Percentiles rank a stretch among this genome's conserved stretches.
phyloP scores from a whole-genome alignment of 352 stramenopile species.

The Aphanomyces invadans region DNA sequence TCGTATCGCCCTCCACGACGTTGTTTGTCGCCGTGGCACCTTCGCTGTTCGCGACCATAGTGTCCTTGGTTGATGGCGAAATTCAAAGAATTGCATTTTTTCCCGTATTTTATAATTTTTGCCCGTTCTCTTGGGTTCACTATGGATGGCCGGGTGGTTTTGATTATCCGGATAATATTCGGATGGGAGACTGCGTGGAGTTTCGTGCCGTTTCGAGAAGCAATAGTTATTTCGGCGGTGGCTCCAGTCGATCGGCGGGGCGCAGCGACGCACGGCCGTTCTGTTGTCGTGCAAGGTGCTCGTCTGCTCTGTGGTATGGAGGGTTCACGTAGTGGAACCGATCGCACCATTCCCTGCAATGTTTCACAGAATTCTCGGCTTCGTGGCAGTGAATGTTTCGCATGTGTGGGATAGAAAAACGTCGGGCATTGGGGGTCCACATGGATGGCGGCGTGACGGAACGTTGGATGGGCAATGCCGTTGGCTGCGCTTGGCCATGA shows the following conservation, averaged over 20 bases:
- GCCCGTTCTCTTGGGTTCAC: not conserved
- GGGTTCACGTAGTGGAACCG: no score
- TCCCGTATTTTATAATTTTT: not conserved
- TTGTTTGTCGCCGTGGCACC: not conserved
- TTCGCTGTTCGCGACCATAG: constrained; percentile 20
- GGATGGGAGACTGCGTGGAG: not conserved
- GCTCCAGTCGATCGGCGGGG: no score
- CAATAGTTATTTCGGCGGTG: not conserved
- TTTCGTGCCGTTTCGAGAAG: constrained; percentile 6
- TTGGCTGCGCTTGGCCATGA: not conserved
- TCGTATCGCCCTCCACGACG: not conserved
- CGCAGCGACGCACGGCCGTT: no score
- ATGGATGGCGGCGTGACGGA: no score
- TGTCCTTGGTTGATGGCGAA: not conserved
- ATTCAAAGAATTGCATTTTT: no score
- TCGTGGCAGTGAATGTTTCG: not conserved
- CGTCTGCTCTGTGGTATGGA: no score
- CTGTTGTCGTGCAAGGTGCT: not conserved
- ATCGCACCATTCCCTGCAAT: not conserved
- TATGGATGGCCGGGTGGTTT: not conserved
- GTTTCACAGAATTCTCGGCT: no score
- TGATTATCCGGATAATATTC: constrained; percentile 6
- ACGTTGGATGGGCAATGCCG: not conserved
- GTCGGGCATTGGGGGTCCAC: not conserved
- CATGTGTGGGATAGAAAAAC: not conserved